Conservation (phyloP, 495 filamentous ascomycete genomes). For the Xylaria scruposa region DNA sequence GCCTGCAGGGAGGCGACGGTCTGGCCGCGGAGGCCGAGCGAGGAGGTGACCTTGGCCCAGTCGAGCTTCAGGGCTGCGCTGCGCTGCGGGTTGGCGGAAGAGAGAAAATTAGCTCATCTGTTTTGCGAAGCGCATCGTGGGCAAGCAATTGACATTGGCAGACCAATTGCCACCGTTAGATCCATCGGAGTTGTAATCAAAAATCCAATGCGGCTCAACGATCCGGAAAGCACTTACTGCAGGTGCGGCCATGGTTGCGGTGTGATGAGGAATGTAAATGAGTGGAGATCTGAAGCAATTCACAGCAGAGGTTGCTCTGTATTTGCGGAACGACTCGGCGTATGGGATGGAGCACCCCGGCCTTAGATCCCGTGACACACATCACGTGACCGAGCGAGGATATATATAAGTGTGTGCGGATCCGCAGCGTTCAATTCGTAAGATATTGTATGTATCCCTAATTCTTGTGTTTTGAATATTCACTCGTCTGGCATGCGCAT, state of each 20-base stretch:
- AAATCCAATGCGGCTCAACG: neutral
- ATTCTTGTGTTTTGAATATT: neutral
- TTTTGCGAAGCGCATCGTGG: conserved; percentile 13
- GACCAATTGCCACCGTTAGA: conserved; percentile 12
- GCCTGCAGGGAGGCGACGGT: conserved; percentile 86
- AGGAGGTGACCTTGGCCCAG: conserved; percentile 89
- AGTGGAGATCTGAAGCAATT: conserved; percentile 53
- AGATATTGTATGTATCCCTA: neutral
- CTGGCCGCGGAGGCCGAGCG: conserved; percentile 93
- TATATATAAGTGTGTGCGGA: neutral
- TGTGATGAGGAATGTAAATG: conserved; percentile 51
- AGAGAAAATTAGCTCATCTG: conserved; percentile 58
- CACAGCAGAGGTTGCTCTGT: conserved; percentile 42
- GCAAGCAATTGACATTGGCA: conserved; percentile 22
- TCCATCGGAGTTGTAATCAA: neutral
- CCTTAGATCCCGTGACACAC: conserved; percentile 29
- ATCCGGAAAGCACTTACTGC: conserved; percentile 69
- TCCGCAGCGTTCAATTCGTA: neutral
- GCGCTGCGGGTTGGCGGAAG: conserved; percentile 65
- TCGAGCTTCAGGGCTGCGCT: conserved; percentile 99
- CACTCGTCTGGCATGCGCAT: neutral
- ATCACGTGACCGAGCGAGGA: conserved; percentile 32
- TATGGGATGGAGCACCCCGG: conserved; percentile 18
- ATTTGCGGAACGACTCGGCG: conserved; percentile 41
- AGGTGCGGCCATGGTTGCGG: conserved; percentile 84